Percentiles rank a stretch among this genome's conserved stretches.
These are phyloP conservation scores for Avena insularis DNA, from an alignment of 176 grass and related monocot species.

Conservation along the genomic window DNA sequence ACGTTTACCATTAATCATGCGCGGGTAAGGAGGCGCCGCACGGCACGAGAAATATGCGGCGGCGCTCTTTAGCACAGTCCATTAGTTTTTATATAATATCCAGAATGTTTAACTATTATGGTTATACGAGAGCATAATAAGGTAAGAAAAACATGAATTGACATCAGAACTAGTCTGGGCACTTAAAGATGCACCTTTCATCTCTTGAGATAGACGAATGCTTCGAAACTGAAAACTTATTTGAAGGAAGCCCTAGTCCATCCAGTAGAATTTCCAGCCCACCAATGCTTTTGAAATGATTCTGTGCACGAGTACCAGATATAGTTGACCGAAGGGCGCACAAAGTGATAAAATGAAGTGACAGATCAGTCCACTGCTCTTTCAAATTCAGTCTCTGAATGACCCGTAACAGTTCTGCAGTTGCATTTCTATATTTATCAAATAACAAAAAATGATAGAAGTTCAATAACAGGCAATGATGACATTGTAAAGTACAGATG, in stretches of 20 bases:
- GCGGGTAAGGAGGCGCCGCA: no score
- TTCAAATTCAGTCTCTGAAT: constrained; percentile 81
- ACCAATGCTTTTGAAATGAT: constrained; percentile 98
- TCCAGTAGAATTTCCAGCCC: constrained; percentile 90
- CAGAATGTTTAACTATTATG: constrained; percentile 1
- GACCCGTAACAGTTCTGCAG: constrained; percentile 87
- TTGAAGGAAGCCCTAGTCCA: constrained; percentile 83
- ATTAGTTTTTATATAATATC: neutral
- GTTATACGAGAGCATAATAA: constrained; percentile 20
- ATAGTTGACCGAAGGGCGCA: constrained; percentile 70
- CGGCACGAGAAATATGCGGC: no score
- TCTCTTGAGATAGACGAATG: constrained; percentile 61
- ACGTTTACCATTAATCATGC: no score
- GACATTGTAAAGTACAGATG: constrained; percentile 20
- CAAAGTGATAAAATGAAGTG: constrained; percentile 86
- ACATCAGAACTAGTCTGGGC: constrained; percentile 32
- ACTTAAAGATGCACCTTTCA: constrained; percentile 56
- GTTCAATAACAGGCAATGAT: constrained; percentile 22
- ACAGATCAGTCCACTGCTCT: constrained; percentile 76
- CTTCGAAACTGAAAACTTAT: constrained; percentile 69
- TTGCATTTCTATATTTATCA: constrained; percentile 36
- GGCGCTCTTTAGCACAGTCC: no score
- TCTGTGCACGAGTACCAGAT: constrained; percentile 73
- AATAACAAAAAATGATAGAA: constrained; percentile 31
- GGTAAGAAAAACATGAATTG: neutral